Evolutionary conservation across 331 rosid species (phyloP).

Genomic region (Saraca asoca): DNA sequence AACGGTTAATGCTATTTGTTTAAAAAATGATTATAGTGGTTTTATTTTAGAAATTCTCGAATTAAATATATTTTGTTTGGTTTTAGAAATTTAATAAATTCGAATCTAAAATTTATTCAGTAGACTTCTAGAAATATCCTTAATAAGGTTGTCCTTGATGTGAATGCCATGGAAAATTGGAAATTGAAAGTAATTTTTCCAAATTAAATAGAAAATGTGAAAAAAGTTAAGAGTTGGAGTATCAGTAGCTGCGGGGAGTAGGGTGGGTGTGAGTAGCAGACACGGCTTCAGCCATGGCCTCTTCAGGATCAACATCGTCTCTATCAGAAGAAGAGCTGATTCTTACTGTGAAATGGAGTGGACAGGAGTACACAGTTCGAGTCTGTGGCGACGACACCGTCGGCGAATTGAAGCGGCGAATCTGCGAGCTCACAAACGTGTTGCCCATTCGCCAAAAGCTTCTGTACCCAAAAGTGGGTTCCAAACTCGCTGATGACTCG

Average conservation of each 20-base stretch:
- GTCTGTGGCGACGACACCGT: constrained; percentile 82
- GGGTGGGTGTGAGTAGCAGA: not conserved
- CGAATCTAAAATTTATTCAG: too few relatives aligned
- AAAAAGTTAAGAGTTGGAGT: too few relatives aligned
- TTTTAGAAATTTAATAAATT: too few relatives aligned
- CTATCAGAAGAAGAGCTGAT: constrained; percentile 70
- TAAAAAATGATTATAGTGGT: too few relatives aligned
- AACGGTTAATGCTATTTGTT: too few relatives aligned
- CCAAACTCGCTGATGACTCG: constrained; percentile 83
- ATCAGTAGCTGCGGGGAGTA: not conserved
- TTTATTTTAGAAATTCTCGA: too few relatives aligned
- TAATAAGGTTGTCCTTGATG: too few relatives aligned
- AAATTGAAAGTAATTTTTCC: too few relatives aligned
- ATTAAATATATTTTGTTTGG: too few relatives aligned
- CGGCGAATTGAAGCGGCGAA: constrained; percentile 84
- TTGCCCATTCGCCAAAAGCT: constrained; percentile 92
- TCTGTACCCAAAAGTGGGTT: constrained; percentile 75
- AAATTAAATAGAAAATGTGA: too few relatives aligned
- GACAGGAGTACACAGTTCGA: constrained; percentile 84
- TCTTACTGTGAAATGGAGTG: constrained; percentile 81
- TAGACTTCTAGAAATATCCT: too few relatives aligned
- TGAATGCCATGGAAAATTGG: too few relatives aligned
- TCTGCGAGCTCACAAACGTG: constrained; percentile 83
- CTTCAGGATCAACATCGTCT: constrained; percentile 48
- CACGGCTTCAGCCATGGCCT: constrained; percentile 40